Evolutionary conservation across 2,329 filamentous ascomycete genomes (phyloP).

Genomic region (Alternaria sp.): DNA sequence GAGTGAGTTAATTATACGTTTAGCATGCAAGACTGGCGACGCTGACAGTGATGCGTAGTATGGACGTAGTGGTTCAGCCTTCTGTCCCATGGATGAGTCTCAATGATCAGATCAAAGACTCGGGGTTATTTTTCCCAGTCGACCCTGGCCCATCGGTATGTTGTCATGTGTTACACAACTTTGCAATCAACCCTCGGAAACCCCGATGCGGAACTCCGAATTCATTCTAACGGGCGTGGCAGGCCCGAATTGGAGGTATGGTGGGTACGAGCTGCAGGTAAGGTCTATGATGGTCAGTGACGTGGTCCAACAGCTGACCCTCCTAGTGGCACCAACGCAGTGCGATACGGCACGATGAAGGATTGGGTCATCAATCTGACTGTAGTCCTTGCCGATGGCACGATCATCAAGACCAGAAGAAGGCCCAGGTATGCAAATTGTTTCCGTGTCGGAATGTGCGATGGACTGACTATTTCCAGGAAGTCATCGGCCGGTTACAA

Average conservation of each 20-base stretch:
- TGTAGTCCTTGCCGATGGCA: slow-evolving; percentile 79
- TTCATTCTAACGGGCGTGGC: slow-evolving; percentile 26
- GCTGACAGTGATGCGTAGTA: slow-evolving; percentile 51
- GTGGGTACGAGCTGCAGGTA: slow-evolving; percentile 72
- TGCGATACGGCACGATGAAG: slow-evolving; percentile 85
- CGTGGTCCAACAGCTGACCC: slow-evolving; percentile 16
- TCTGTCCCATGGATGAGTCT: slow-evolving; percentile 91
- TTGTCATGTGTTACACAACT: not conserved
- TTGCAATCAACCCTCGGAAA: slow-evolving; percentile 13
- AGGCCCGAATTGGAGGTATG: slow-evolving; percentile 82
- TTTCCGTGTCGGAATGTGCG: slow-evolving; percentile 6
- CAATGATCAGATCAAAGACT: slow-evolving; percentile 75
- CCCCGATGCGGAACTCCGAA: slow-evolving; percentile 20
- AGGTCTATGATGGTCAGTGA: not conserved
- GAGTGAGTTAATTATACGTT: slow-evolving; percentile 57
- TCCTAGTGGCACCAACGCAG: slow-evolving; percentile 75
- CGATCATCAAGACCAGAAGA: slow-evolving; percentile 77
- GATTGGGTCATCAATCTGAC: slow-evolving; percentile 87
- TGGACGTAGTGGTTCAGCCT: slow-evolving; percentile 92
- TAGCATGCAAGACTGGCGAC: not conserved
- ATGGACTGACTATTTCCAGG: slow-evolving; percentile 25
- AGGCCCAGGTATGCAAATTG: slow-evolving; percentile 63
- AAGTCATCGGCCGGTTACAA: slow-evolving; percentile 87
- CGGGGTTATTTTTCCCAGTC: slow-evolving; percentile 87
- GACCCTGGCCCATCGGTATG: slow-evolving; percentile 73